These are phyloP conservation scores for Pseudonitzschia multistriata DNA, from an alignment of 108 stramenopile species.

Conservation along the genomic window DNA sequence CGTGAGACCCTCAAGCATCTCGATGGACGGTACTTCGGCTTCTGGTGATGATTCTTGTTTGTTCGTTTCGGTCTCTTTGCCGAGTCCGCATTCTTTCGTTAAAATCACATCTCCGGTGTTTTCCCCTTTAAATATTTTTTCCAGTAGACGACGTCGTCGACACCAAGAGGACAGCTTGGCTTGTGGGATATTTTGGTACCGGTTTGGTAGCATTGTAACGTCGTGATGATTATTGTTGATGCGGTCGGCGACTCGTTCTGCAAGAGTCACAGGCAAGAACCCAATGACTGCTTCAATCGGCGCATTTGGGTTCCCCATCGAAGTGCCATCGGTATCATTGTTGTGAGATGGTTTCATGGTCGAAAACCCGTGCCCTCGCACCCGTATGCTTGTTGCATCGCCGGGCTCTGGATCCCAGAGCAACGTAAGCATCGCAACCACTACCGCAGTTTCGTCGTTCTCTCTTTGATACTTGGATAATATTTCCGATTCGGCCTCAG, in stretches of 20 bases:
- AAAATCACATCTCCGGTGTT: conserved; percentile 39
- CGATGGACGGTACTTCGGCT: conserved; percentile 16
- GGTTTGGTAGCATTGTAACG: conserved; percentile 27
- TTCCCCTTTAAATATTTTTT: background rate
- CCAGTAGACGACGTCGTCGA: conserved; percentile 1
- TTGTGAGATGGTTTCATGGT: conserved; percentile 9
- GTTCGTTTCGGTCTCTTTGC: conserved; percentile 5
- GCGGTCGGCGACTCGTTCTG: conserved; percentile 30
- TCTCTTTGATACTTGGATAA: background rate
- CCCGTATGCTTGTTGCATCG: conserved; percentile 9
- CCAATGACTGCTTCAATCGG: conserved; percentile 15
- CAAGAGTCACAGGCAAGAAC: conserved; percentile 29
- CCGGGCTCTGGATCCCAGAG: conserved; percentile 27
- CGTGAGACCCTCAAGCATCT: conserved; percentile 76
- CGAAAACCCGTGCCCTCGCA: conserved; percentile 36
- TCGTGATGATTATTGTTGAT: background rate
- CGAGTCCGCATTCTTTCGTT: conserved; percentile 9
- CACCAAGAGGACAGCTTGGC: conserved; percentile 85
- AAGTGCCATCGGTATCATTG: background rate
- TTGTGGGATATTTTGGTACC: conserved; percentile 39
- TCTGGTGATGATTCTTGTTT: background rate
- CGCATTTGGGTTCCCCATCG: conserved; percentile 20
- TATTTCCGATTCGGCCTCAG: background rate
- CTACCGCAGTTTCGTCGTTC: background rate
- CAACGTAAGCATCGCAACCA: conserved; percentile 32